Base-by-base conservation (phyloP, 2,329 filamentous ascomycete genomes). In the Alternaria solani region DNA sequence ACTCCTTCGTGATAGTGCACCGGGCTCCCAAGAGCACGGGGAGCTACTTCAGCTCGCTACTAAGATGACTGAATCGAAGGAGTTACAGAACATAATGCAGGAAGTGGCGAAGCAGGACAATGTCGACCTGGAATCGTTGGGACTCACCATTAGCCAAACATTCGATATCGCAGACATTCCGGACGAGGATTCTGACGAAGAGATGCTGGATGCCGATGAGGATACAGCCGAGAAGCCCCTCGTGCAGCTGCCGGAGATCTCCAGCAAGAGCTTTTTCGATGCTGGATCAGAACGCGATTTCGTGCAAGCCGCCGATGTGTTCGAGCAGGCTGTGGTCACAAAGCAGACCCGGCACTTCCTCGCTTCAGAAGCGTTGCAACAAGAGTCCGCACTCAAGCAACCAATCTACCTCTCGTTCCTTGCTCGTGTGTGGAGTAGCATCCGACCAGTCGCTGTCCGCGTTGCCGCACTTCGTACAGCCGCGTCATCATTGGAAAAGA, bases 341-440 rank as follows among this genome's bases (percentile, higher is more conserved):
- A 67, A 69, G 18, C 65, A 70, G 44, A 54, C 68, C 2, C 60
- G 57, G 18, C 58, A 52, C 55, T 88, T 90, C 63, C 84, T 89
- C 54, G 76, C 83, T 8, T 77, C 84, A 7, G 81, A 87, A 0
- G 81, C 87, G 46, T 78, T 93, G 11, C 81, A 84, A 52, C 84
- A 83, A 34, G 77, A 84, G 26, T 75, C 81, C 6, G 88, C 87
- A 1, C 79, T 86, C 34, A 84, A 86, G 48, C 84, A 87, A 36
- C 86, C 88, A 39, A 87, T 91, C 23, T 93, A 90, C 69, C 81
- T 93, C 57, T 90, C 88, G 16, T 94, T 96, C 76, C 89, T 94
- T 66, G 84, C 90, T 58, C 86, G 89, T 55, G 86, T 93, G 16
- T 93, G 91, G 87, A 91, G 87, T 59, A 89, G 91, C 0, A 83